These are phyloP conservation scores for Pseudohyphozyma bogoriensis DNA, from an alignment of 768 basidiomycete species.

Conservation along the genomic window DNA sequence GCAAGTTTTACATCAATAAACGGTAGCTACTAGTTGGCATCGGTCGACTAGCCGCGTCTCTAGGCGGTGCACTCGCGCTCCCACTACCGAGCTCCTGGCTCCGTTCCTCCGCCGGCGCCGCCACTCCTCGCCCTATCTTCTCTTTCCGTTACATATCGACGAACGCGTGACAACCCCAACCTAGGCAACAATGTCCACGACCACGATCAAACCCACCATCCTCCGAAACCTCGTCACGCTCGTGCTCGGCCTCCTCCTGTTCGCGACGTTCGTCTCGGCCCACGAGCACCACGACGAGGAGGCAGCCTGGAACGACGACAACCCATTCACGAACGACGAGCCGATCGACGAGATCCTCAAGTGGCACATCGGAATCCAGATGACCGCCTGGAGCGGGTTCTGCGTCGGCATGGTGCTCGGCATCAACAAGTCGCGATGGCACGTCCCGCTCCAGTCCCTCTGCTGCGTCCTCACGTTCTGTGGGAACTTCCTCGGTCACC, in stretches of 20 bases:
- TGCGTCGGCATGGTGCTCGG: conserved; percentile 51
- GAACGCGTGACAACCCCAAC: too few relatives aligned
- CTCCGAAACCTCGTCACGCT: background rate
- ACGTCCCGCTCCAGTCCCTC: conserved; percentile 74
- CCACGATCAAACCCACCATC: too few relatives aligned
- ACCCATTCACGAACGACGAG: conserved; percentile 27
- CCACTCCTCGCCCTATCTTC: too few relatives aligned
- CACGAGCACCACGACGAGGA: conserved; percentile 21
- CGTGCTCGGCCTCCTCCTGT: background rate
- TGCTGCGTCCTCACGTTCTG: conserved; percentile 44
- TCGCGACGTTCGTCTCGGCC: background rate
- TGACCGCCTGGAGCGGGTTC: conserved; percentile 73
- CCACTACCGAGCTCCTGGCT: too few relatives aligned
- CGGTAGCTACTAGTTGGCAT: too few relatives aligned
- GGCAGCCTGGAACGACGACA: conserved; percentile 14
- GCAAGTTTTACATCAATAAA: too few relatives aligned
- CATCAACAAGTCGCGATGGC: conserved; percentile 59
- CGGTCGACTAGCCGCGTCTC: too few relatives aligned
- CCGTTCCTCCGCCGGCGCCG: too few relatives aligned
- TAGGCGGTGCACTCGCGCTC: too few relatives aligned
- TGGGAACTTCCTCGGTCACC: conserved; percentile 73
- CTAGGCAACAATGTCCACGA: too few relatives aligned
- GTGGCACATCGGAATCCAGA: conserved; percentile 73
- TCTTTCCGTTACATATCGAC: too few relatives aligned
- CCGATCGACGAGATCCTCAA: conserved; percentile 62